Conservation (phyloP, 2,329 filamentous ascomycete genomes). For the Cercospora sojina region DNA sequence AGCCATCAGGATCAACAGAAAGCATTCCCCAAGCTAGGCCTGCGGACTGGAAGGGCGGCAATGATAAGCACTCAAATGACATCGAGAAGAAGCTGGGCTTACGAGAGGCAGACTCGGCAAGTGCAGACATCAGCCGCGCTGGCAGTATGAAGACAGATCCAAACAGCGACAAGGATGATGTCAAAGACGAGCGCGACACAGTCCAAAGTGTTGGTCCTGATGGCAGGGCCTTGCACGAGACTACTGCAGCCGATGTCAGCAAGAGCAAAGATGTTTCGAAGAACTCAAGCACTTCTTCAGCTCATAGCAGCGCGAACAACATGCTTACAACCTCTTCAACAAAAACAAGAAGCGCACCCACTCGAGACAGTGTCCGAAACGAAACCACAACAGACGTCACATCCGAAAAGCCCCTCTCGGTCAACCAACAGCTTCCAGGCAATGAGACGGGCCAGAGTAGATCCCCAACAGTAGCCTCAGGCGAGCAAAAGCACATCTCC, state of each 20-base stretch:
- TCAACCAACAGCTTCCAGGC: slow-evolving; percentile 1
- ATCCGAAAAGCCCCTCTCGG: slow-evolving; percentile 28
- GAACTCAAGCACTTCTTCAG: not conserved
- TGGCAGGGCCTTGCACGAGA: slow-evolving; percentile 12
- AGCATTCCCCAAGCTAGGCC: slow-evolving; percentile 67
- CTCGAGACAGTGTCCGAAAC: not conserved
- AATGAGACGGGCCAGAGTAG: slow-evolving; percentile 20
- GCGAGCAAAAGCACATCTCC: slow-evolving; percentile 32
- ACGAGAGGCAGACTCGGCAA: slow-evolving; percentile 62
- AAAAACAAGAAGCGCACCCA: slow-evolving; percentile 2
- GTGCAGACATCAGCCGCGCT: slow-evolving; percentile 67
- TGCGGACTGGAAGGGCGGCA: slow-evolving; percentile 71
- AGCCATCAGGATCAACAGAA: slow-evolving; percentile 63
- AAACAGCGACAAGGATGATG: slow-evolving; percentile 29
- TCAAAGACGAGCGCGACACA: slow-evolving; percentile 29
- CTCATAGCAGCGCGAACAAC: not conserved
- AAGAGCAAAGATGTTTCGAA: not conserved
- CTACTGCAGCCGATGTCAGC: not conserved
- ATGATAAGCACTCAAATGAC: slow-evolving; percentile 34
- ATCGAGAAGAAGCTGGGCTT: slow-evolving; percentile 67
- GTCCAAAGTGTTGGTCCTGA: slow-evolving; percentile 27
- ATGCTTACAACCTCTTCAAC: not conserved
- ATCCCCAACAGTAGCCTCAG: slow-evolving; percentile 27
- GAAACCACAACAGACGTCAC: slow-evolving; percentile 24
- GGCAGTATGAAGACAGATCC: slow-evolving; percentile 57